A percentile compares a stretch with the other conserved stretches of the same genome.
phyloP scores from a whole-genome alignment of 768 basidiomycete species.

The Strobilomyces dryophilus region DNA sequence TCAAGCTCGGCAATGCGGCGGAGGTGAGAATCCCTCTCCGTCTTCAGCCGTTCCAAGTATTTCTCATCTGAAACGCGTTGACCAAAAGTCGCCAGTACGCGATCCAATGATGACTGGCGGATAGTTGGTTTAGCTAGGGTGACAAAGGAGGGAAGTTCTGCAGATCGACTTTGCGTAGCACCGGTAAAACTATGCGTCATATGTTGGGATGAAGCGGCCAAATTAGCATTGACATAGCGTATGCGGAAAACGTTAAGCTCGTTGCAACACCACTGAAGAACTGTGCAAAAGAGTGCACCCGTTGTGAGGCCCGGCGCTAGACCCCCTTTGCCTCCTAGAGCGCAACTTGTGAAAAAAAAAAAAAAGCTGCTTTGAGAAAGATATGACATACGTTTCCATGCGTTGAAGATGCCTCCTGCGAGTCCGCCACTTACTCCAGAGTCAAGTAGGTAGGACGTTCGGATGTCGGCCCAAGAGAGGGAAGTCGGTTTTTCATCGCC shows the following conservation, averaged over 20 bases:
- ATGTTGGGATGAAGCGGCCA: neutral
- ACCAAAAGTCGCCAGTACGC: slow-evolving; percentile 31
- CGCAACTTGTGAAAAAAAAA: neutral
- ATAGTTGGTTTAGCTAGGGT: neutral
- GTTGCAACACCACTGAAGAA: slow-evolving; percentile 69
- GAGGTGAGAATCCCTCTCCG: slow-evolving; percentile 50
- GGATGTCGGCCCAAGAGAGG: slow-evolving; percentile 49
- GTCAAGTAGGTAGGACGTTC: slow-evolving; percentile 61
- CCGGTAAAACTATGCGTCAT: neutral
- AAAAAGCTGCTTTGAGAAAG: neutral
- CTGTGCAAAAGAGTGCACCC: slow-evolving; percentile 51
- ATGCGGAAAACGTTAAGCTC: slow-evolving; percentile 60
- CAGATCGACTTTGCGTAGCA: neutral
- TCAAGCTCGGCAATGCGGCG: slow-evolving; percentile 53
- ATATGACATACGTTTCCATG: slow-evolving; percentile 49
- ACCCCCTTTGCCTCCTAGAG: slow-evolving; percentile 56
- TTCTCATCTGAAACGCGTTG: slow-evolving; percentile 66
- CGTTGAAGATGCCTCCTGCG: slow-evolving; percentile 56
- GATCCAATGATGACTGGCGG: slow-evolving; percentile 30
- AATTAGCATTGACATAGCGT: slow-evolving; percentile 44
- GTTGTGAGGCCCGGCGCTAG: slow-evolving; percentile 58
- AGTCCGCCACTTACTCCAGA: slow-evolving; percentile 68
- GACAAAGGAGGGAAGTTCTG: slow-evolving; percentile 14
- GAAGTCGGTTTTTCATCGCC: slow-evolving; percentile 6
- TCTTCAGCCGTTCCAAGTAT: slow-evolving; percentile 57